These are phyloP conservation scores for Leptographium lundbergii DNA, from an alignment of 2,329 filamentous ascomycete species.

Conservation along the genomic window DNA sequence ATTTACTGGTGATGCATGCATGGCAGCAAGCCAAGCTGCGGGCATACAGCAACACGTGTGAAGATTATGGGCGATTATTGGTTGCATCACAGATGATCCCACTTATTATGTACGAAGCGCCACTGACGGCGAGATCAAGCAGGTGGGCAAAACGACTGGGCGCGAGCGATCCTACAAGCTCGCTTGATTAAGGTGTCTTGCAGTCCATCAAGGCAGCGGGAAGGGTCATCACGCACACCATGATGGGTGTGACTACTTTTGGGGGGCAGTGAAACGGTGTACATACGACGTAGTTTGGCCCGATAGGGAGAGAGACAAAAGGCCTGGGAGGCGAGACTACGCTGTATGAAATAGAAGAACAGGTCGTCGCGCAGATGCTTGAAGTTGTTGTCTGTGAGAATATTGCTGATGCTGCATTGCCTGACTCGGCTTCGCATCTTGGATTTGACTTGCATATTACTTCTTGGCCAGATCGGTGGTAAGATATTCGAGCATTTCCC, in stretches of 20 bases:
- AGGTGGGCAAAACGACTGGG: slow-evolving; percentile 13
- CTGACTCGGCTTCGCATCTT: not conserved
- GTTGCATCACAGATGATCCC: not conserved
- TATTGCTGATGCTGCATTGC: not conserved
- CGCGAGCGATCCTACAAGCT: not conserved
- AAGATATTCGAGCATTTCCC: not conserved
- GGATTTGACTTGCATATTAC: not conserved
- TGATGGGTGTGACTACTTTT: no score
- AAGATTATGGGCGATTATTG: slow-evolving; percentile 2
- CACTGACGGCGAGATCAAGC: slow-evolving; percentile 1
- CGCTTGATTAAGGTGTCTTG: not conserved
- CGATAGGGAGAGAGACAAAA: not conserved
- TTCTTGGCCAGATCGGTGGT: not conserved
- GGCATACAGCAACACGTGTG: slow-evolving; percentile 7
- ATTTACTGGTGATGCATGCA: not conserved
- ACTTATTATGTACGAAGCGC: not conserved
- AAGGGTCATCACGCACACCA: not conserved
- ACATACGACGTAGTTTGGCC: no score
- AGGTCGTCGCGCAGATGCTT: not conserved
- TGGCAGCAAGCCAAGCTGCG: not conserved
- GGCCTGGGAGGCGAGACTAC: not conserved
- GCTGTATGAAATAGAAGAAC: not conserved
- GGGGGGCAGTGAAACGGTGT: no score
- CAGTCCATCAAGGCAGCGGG: not conserved
- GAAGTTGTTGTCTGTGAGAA: not conserved